Percentiles rank a stretch among this genome's conserved stretches.
Conservation (phyloP, 192 early-diverging fungal species). For the Entophlyctis helioformis region DNA sequence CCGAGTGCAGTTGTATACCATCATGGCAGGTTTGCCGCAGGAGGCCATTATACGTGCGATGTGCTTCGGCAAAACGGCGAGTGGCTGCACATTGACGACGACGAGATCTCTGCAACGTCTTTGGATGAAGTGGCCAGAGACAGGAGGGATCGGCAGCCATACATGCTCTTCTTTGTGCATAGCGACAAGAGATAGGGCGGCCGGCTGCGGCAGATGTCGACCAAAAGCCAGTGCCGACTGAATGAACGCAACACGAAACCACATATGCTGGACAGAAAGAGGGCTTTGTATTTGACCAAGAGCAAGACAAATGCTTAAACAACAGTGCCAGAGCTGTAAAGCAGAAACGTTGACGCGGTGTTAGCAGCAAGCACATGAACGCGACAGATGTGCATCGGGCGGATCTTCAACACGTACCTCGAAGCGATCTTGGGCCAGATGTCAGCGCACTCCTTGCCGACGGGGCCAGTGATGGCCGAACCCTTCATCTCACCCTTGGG, state of each 20-base stretch:
- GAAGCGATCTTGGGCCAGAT: slow-evolving; percentile 99
- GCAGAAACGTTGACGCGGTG: too few relatives aligned
- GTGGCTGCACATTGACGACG: slow-evolving; percentile 93
- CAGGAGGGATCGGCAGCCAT: slow-evolving; percentile 49
- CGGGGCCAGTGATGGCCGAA: slow-evolving; percentile 98
- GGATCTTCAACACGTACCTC: not conserved
- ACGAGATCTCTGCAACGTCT: slow-evolving; percentile 46
- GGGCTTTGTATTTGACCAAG: too few relatives aligned
- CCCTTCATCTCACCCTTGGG: slow-evolving; percentile 99
- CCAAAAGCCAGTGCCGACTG: too few relatives aligned
- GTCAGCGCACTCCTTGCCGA: slow-evolving; percentile 99
- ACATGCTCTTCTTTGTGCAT: slow-evolving; percentile 81
- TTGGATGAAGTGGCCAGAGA: slow-evolving; percentile 47
- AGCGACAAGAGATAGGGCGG: too few relatives aligned
- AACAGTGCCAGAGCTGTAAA: slow-evolving; percentile 13
- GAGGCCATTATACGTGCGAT: slow-evolving; percentile 97
- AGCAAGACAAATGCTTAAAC: too few relatives aligned
- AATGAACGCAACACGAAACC: too few relatives aligned
- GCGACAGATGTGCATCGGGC: not conserved
- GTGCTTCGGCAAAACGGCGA: slow-evolving; percentile 49
- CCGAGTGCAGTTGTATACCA: slow-evolving; percentile 77
- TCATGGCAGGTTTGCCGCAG: slow-evolving; percentile 73
- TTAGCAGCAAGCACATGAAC: not conserved
- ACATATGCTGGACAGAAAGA: too few relatives aligned
- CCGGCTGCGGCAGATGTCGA: too few relatives aligned